Conservation (phyloP, 2,329 filamentous ascomycete species). For the Chaetomium strumarium region DNA sequence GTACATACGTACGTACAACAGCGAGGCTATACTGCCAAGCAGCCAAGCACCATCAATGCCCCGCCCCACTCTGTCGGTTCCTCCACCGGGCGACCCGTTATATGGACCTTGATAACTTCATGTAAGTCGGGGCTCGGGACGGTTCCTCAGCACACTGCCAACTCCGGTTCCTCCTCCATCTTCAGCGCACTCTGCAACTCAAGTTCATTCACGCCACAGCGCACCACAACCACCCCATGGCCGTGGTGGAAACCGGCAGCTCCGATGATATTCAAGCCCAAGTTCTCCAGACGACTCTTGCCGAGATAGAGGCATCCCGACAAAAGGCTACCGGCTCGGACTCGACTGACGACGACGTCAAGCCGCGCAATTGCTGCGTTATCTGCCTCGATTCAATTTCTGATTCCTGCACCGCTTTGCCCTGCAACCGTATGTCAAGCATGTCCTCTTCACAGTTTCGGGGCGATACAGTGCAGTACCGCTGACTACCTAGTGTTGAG, state of each 20-base stretch:
- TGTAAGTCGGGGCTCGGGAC: no score
- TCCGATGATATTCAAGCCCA: slow-evolving; percentile 35
- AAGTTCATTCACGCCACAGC: neutral
- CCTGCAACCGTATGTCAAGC: slow-evolving; percentile 54
- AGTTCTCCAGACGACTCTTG: slow-evolving; percentile 41
- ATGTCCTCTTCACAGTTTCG: no score
- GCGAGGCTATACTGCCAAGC: no score
- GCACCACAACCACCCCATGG: slow-evolving; percentile 24
- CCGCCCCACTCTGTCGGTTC: neutral
- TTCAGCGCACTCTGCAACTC: neutral
- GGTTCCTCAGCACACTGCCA: no score
- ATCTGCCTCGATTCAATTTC: slow-evolving; percentile 78
- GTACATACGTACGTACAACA: no score
- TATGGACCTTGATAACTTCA: no score
- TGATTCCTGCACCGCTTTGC: slow-evolving; percentile 64
- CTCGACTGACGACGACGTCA: slow-evolving; percentile 16
- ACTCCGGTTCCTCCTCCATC: no score
- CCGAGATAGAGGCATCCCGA: slow-evolving; percentile 32
- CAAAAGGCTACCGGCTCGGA: slow-evolving; percentile 20
- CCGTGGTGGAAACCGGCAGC: slow-evolving; percentile 22
- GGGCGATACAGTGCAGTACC: no score
- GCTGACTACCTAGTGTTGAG: no score
- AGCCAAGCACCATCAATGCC: neutral
- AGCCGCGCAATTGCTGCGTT: slow-evolving; percentile 55
- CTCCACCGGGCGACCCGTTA: no score